phyloP scores from a whole-genome alignment of 805 yeast genomes.

The Lipomyces anomalus region DNA sequence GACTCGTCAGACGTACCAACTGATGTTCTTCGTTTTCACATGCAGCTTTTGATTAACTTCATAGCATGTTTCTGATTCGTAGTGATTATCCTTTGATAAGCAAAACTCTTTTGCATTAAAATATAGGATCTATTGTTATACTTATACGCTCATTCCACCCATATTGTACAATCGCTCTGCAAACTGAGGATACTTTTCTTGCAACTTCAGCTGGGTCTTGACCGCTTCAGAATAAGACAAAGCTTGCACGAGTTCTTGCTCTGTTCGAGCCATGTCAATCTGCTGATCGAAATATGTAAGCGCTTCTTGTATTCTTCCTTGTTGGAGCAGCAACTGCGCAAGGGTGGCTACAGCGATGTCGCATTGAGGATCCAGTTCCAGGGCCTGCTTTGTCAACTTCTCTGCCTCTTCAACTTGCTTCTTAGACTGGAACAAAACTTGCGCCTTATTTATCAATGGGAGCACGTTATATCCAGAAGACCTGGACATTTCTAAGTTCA shows the following conservation, averaged over 20 bases:
- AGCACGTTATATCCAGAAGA: slow-evolving; percentile 75
- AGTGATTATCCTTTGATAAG: no score
- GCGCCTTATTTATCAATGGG: slow-evolving; percentile 86
- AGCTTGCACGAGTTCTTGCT: slow-evolving; percentile 84
- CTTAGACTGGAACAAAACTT: slow-evolving; percentile 39
- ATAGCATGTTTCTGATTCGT: no score
- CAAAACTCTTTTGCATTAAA: no score
- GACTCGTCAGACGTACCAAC: no score
- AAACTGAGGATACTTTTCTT: slow-evolving; percentile 24
- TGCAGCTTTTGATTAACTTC: no score
- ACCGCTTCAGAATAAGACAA: slow-evolving; percentile 8
- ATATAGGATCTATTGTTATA: no score
- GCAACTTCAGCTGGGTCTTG: slow-evolving; percentile 50
- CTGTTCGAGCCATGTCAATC: slow-evolving; percentile 72
- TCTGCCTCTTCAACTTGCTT: slow-evolving; percentile 51
- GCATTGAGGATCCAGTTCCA: slow-evolving; percentile 75
- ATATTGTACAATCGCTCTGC: slow-evolving; percentile 19
- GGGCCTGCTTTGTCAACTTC: slow-evolving; percentile 64
- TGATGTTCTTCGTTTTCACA: no score
- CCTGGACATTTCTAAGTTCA: slow-evolving; percentile 54
- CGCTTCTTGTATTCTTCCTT: slow-evolving; percentile 77
- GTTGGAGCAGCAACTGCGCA: slow-evolving; percentile 85
- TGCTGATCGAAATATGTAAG: slow-evolving; percentile 75
- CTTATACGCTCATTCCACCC: no score
- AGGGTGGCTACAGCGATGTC: slow-evolving; percentile 87